phyloP scores from a whole-genome alignment of 305 asterid species.

The Fraxinus dipetala region DNA sequence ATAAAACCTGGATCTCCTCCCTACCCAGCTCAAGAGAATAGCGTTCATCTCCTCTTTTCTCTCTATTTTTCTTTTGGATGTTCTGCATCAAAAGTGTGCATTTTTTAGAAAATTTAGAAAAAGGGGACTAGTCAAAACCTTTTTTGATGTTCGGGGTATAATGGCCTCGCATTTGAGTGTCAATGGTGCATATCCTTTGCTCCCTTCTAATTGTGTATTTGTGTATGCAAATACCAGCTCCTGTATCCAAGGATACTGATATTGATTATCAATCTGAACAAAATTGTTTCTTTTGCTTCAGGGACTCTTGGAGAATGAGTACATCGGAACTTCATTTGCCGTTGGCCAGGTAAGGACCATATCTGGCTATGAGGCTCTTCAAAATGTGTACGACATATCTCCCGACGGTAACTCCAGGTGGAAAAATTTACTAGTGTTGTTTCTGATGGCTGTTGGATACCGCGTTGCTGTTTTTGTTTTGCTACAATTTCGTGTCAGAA shows the following conservation, averaged over 20 bases:
- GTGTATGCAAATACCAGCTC: background rate
- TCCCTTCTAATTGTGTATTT: background rate
- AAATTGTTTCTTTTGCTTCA: conserved; percentile 30
- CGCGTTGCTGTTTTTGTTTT: conserved; percentile 54
- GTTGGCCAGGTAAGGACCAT: conserved; percentile 89
- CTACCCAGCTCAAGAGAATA: background rate
- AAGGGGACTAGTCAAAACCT: background rate
- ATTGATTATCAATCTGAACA: background rate
- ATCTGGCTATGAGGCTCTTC: conserved; percentile 78
- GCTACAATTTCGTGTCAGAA: conserved; percentile 56
- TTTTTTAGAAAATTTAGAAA: background rate
- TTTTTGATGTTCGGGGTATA: background rate
- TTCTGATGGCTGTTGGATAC: conserved; percentile 72
- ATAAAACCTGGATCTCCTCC: background rate
- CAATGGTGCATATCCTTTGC: background rate
- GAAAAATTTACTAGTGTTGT: conserved; percentile 63
- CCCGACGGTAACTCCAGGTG: conserved; percentile 64
- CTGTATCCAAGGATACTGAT: background rate
- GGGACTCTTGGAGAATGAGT: conserved; percentile 98
- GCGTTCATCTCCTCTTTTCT: background rate
- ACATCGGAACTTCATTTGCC: conserved; percentile 64
- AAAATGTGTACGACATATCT: conserved; percentile 62
- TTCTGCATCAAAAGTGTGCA: background rate
- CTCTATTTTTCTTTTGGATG: background rate
- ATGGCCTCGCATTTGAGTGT: background rate